Percentiles rank a stretch among this genome's conserved stretches.
Conservation (phyloP, 495 filamentous ascomycete species). For the Beverwykella pulmonaria region DNA sequence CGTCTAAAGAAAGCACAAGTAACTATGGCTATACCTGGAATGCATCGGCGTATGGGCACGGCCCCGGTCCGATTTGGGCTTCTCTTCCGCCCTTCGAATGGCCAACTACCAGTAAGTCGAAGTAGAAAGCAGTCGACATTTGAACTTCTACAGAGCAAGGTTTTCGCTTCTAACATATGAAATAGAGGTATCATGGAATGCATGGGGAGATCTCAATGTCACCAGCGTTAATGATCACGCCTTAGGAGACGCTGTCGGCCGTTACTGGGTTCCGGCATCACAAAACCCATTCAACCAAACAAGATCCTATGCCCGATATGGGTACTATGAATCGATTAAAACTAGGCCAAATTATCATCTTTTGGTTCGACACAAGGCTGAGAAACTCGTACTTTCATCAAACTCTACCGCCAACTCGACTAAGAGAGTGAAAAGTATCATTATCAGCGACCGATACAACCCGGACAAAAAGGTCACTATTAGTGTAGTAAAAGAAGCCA, state of each 20-base stretch:
- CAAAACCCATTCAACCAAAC: not conserved
- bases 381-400: not conserved
- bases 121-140: not conserved
- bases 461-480: not conserved
- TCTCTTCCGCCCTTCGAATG: not conserved
- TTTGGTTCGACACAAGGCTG: not conserved
- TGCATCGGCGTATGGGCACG: not conserved
- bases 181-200: not conserved
- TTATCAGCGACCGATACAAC: not conserved
- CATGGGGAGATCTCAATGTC: not conserved
- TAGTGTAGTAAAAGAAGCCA: conserved; percentile 57
- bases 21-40: not conserved
- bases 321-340: not conserved
- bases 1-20: not conserved
- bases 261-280: conserved; percentile 19
- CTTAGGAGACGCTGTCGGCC: not conserved
- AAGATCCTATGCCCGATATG: not conserved
- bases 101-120: not conserved
- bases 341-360: not conserved
- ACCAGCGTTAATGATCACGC: not conserved
- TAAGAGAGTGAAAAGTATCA: not conserved
- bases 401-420: not conserved
- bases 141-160: not conserved
- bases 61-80: not conserved
- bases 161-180: not conserved